Percentiles rank a stretch among this genome's conserved stretches.
These are phyloP conservation scores for Euphorbia corollata DNA, from an alignment of 441 rosid species.

Conservation along the genomic window DNA sequence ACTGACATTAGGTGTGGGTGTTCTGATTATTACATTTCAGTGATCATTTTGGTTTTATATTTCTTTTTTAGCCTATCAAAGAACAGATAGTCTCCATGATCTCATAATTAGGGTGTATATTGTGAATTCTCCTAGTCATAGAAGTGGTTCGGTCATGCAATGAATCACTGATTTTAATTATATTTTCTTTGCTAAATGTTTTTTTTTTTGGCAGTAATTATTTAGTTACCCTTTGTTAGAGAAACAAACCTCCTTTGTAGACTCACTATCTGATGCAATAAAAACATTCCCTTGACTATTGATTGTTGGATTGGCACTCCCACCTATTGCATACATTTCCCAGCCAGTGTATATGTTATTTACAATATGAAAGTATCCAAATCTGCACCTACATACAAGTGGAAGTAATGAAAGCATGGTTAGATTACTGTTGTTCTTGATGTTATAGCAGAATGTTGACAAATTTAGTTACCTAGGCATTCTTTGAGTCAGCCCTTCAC, in stretches of 20 bases:
- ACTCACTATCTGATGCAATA: conserved; percentile 47
- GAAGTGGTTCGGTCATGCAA: background rate
- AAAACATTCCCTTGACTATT: conserved; percentile 87
- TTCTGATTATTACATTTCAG: no score
- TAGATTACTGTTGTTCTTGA: background rate
- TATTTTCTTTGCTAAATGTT: background rate
- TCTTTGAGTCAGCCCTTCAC: conserved; percentile 75
- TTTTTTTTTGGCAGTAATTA: background rate
- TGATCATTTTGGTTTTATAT: no score
- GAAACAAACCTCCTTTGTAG: conserved; percentile 51
- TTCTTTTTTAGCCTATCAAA: background rate
- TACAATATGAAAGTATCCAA: conserved; percentile 76
- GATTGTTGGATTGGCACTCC: conserved; percentile 79
- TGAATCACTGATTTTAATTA: background rate
- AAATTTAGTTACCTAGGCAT: conserved; percentile 59
- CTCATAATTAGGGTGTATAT: background rate
- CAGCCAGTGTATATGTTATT: conserved; percentile 84
- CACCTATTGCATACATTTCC: conserved; percentile 88
- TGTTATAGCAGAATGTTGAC: background rate
- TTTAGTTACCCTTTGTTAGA: background rate
- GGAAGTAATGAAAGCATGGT: background rate
- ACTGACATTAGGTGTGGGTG: background rate
- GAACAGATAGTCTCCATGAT: background rate
- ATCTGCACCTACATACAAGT: conserved; percentile 57
- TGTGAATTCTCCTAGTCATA: background rate